Base-by-base conservation (phyloP, 306 rosid species). In the Macrotyloma uniflorum region DNA sequence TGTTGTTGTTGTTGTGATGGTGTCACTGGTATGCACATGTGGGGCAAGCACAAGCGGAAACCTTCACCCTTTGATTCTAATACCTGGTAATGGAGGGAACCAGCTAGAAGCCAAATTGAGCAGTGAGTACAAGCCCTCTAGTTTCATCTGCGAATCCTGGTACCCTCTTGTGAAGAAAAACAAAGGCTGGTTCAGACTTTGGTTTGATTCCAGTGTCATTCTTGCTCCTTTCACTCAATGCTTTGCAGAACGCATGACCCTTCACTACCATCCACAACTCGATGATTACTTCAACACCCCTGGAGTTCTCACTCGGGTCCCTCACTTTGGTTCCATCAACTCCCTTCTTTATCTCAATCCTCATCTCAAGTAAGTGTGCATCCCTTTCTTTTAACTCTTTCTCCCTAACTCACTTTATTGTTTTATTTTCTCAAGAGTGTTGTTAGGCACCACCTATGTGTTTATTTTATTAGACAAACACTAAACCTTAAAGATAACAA, bases 41-140 rank as follows among this genome's bases (percentile, higher is more conserved):
- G 90, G 75, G 28, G 85, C 91, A 12, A 72, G 22, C 62, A 85
- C 43, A 69, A 11, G 13, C 68, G 77, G 24, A 82, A 74, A 42
- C 72, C 90, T 89, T 8, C 83, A 92, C 76, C 98, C 98, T 0
- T 33, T 90, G 67, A 80, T 94, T 76, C 82, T 94, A 19, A 78
- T 94, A 53, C 98, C 98, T 1, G 97, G 98, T 14, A 86, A 30
- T 14, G 98, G 97, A 15, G 98, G 98, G 51, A 94, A 92, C 90
- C 98, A 94, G 78, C 80, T 94, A 19, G 97, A 94, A 78, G 98
- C 87, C 19, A 82, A 85, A 65, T 70, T 92, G 8, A 94, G 85
- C 63, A 3, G 6, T 11, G 74, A 83, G 38, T 94, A 89, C 87
- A 81, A 61, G 71, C 84, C 98, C 22, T 80, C 88, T 5, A 69